A percentile compares a stretch with the other conserved stretches of the same genome.
Evolutionary conservation across 257 asterid genomes (phyloP).

Genomic region (Solanum virginianum): DNA sequence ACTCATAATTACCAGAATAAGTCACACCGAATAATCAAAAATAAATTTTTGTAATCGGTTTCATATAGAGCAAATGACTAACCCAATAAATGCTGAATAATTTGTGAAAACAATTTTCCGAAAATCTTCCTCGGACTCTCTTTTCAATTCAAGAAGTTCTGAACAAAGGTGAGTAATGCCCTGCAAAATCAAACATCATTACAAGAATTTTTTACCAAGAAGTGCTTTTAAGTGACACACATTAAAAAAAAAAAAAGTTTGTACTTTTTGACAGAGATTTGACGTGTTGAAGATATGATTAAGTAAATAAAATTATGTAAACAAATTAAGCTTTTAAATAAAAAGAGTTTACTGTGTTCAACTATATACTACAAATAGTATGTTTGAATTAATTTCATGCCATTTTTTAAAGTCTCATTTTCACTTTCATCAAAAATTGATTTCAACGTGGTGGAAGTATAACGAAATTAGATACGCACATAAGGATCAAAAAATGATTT

Average conservation of each 20-base stretch:
- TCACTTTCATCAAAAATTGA: not conserved
- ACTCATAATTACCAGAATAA: too few relatives aligned
- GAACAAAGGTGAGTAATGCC: constrained; percentile 75
- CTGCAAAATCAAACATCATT: constrained; percentile 12
- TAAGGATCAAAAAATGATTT: not conserved
- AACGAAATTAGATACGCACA: not conserved
- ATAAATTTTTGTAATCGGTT: not conserved
- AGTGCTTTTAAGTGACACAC: not conserved
- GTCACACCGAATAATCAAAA: not conserved
- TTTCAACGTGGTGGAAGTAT: not conserved
- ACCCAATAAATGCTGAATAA: constrained; percentile 56
- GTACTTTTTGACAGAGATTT: not conserved
- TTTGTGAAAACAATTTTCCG: constrained; percentile 49
- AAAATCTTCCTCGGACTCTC: constrained; percentile 63
- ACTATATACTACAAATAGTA: not conserved
- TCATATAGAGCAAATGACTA: constrained; percentile 2
- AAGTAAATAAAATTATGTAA: not conserved
- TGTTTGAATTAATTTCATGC: not conserved
- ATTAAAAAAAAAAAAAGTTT: not conserved
- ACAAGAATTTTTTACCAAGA: not conserved
- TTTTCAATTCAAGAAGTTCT: constrained; percentile 68
- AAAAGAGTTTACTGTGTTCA: not conserved
- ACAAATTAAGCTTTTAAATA: not conserved
- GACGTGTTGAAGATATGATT: not conserved
- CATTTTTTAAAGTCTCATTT: not conserved